Base-by-base conservation (phyloP, 352 stramenopile genomes). In the Phytopythium oedochilum region DNA sequence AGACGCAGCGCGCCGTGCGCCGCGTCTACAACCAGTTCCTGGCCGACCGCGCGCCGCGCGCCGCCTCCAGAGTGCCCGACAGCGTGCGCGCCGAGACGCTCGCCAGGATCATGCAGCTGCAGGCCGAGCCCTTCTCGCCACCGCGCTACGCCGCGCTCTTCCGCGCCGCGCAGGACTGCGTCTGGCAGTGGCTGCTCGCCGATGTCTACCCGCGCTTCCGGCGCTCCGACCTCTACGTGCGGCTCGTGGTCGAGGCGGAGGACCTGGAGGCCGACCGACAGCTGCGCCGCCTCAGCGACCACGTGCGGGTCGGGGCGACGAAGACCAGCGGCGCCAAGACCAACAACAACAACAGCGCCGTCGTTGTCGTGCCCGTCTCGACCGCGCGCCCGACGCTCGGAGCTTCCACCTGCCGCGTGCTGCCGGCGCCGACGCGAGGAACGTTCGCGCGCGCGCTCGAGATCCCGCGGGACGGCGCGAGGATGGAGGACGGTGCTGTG, bases 81-180 rank as follows among this genome's bases (percentile, higher is more conserved):
- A 55, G 65, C 14, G 62, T 88, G 36, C 70, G 79, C 35, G 85
- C 73, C 22, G 78, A 75, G 23, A 86, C 75, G 23, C 59, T 92
- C 55, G 71, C 86, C 52, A 66, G 70, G 45, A 88, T 92, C 43
- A 71, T 92, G 63, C 63, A 71, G 52, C 67, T 89, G 25, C 82
- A 92, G 57, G 75, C 77, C 28, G 82, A 92, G 53, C 75, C 82
- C 17, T 92, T 92, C 54, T 88, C 82, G 2, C 78, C 82, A 3
- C 73, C 77, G 5, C 62, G 78, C 22, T 92, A 89, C 32, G 82
- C 79, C 6, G 78, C 59, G 38, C 63, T 92, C 39, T 92, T 89
- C 55, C 78, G 79, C n/a, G 65, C 66, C 12, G 78, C 82, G 1
- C 82, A 92, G 57, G 78, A 92, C 34, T 70, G 73, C 31, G 77